Evolutionary conservation across 352 stramenopile genomes (phyloP), one percentile per base, ranked within the genome.

Genomic region (Phytophthora fragariae): DNA sequence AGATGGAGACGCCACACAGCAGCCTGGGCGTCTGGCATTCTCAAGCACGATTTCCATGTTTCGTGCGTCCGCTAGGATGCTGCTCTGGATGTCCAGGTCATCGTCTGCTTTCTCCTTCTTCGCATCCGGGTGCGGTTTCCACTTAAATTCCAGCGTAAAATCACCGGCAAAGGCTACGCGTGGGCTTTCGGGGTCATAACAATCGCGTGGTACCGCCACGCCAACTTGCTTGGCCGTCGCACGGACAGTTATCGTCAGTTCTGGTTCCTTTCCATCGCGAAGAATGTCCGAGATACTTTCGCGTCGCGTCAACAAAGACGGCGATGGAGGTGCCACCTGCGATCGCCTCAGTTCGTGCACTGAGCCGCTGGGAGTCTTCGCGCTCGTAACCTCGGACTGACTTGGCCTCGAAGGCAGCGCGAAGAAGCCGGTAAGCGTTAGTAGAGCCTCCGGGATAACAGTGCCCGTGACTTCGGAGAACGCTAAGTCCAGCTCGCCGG

Each of bases 1-100:
- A 63, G 54, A 75, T 65, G 68, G 68, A 7, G 68, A 78, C 6
- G 58, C 68, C 10, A 86, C 75, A 58, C 79, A 92, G 57, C 84
- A 94, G 14, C 83, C 87, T 69, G 91, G 85, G 3, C 87, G 85
- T 21, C 84, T 85, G 2, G 85, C 84, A 64, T 94, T 90, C 27
- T 87, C 76, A 2, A 92, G 66, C 17, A 89, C 74, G 12, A 94
- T 65, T 58, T 94, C 83, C 65, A 94, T 90, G 15, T 81, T 82
- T 11, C 61, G 76, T n/a, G 82, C 87, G 46, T 94, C 81, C 14
- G 86, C 68, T 17, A 88, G 41, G 5, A 94, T 63, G 37, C 82
- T 94, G 64, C 85, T 92, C 53, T 94, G 87, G 52, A 94, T 91
- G 54, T 92, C 82, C 10, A 94, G 70, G 37, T 90, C 85, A 7